Evolutionary conservation across 768 basidiomycete genomes (phyloP).

Genomic region (Leucosporidium yakuticum): DNA sequence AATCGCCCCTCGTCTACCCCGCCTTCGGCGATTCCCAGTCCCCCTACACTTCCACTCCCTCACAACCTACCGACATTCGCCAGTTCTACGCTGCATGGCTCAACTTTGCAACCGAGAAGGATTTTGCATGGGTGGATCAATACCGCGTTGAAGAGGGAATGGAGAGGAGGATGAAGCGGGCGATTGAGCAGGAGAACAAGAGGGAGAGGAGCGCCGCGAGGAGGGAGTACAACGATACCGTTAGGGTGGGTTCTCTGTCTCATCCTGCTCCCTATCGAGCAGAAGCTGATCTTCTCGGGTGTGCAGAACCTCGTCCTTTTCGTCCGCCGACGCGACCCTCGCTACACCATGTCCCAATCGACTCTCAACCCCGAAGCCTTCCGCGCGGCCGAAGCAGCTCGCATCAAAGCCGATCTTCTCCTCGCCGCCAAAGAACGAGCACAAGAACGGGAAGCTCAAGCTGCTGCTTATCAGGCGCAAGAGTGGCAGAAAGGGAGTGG

Average conservation of each 20-base stretch:
- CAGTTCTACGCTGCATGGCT: constrained; percentile 80
- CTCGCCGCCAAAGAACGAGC: constrained; percentile 40
- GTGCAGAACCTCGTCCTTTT: constrained; percentile 73
- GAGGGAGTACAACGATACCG: constrained; percentile 84
- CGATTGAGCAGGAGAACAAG: constrained; percentile 96
- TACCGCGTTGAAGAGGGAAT: constrained; percentile 81
- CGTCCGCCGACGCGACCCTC: constrained; percentile 35
- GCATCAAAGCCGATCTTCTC: constrained; percentile 44
- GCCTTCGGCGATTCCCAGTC: constrained; percentile 75
- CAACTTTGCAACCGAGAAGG: constrained; percentile 78
- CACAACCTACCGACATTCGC: constrained; percentile 52
- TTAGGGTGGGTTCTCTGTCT: constrained; percentile 56
- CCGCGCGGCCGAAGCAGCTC: constrained; percentile 33
- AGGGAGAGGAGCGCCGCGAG: constrained; percentile 80
- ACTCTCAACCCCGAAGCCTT: constrained; percentile 45
- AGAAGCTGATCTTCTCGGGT: constrained; percentile 3
- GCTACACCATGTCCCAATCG: constrained; percentile 35
- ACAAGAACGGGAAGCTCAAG: constrained; percentile 42
- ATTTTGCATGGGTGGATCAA: constrained; percentile 78
- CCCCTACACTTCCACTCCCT: constrained; percentile 52
- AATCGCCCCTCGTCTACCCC: constrained; percentile 55
- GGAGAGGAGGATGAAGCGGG: constrained; percentile 74
- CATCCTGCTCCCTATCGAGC: background rate
- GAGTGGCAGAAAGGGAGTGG: constrained; percentile 71
- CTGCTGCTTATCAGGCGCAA: constrained; percentile 64